A percentile compares a stretch with the other conserved stretches of the same genome.
These are phyloP conservation scores for Apiotrichum sp. DNA, from an alignment of 1,284 basidiomycete genomes.

Conservation along the genomic window DNA sequence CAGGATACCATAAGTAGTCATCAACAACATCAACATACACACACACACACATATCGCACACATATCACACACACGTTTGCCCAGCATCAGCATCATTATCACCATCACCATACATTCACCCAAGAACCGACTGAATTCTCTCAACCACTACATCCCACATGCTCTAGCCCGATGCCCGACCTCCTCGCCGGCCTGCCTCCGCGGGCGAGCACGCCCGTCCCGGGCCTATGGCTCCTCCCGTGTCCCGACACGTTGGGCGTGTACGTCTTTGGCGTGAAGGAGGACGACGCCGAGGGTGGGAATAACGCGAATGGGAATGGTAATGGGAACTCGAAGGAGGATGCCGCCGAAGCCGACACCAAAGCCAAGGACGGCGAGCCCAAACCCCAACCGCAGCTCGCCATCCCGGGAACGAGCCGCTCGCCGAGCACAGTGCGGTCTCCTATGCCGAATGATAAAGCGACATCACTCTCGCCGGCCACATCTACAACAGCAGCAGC, in stretches of 20 bases:
- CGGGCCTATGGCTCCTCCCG: constrained; percentile 28
- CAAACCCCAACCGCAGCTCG: not conserved
- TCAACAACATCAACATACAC: no score
- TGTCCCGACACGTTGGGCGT: constrained; percentile 22
- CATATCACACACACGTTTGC: no score
- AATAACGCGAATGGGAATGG: not conserved
- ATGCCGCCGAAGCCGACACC: no score
- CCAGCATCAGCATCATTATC: no score
- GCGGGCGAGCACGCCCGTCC: constrained; percentile 19
- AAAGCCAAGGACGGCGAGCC: not conserved
- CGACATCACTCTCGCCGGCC: not conserved
- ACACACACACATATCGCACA: no score
- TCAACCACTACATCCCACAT: no score
- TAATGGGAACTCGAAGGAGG: not conserved
- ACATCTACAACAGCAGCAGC: not conserved
- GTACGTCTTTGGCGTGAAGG: constrained; percentile 3
- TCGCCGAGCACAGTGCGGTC: not conserved
- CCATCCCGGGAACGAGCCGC: not conserved
- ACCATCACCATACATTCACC: no score
- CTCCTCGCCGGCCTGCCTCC: constrained; percentile 16
- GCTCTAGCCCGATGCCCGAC: constrained; percentile 2
- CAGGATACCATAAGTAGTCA: no score
- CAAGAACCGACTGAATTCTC: no score
- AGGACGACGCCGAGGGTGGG: no score
- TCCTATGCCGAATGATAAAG: no score